Evolutionary conservation across 176 grass and related monocot species (phyloP), one percentile per base, ranked within the genome.

Genomic region (Canna indica): DNA sequence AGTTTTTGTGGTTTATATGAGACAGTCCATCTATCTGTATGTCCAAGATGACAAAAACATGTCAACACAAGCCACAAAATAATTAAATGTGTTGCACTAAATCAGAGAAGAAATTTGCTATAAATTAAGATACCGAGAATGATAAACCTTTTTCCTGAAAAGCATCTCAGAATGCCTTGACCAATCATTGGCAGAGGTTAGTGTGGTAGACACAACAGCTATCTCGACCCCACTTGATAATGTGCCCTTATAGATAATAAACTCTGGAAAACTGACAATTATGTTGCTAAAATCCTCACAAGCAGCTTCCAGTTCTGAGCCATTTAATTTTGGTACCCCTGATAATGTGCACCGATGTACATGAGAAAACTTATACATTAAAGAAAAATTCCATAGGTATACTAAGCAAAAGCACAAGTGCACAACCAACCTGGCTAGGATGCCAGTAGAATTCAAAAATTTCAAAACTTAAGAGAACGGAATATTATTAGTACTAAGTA

Each of bases 281-380:
- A 99, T 94, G 44, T 99, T 99, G 74, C 95, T 99, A 71, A 99
- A 99, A 73, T 90, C 95, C 82, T 99, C 95, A 78, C 95, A 99
- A 46, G 95, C 95, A 85, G 79, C 76, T 84, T 81, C 84, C 31
- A 99, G 75, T 57, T 99, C 95, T 33, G 80, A 53, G 59, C 90
- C 87, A 32, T 90, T 86, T 81, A 99, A 68, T 78, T 99, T 94
- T 26, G 95, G 95, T 84, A 99, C 90, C 80, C 90, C 95, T 99
- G 80, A 29, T 71, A 47, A 75, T 22, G 63, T 20, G 44, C 66
- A 45, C 27, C 18, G 15, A 31, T 69, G 39, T 69, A 69, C n/a
- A 41, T 41, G 10, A 42, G 3, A 36, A 6, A 57, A 57, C n/a
- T n/a, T n/a, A n/a, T n/a, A n/a, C n/a, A n/a, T n/a, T n/a, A n/a